phyloP scores from a whole-genome alignment of 2,329 filamentous ascomycete genomes.

The Aspergillus terreus region DNA sequence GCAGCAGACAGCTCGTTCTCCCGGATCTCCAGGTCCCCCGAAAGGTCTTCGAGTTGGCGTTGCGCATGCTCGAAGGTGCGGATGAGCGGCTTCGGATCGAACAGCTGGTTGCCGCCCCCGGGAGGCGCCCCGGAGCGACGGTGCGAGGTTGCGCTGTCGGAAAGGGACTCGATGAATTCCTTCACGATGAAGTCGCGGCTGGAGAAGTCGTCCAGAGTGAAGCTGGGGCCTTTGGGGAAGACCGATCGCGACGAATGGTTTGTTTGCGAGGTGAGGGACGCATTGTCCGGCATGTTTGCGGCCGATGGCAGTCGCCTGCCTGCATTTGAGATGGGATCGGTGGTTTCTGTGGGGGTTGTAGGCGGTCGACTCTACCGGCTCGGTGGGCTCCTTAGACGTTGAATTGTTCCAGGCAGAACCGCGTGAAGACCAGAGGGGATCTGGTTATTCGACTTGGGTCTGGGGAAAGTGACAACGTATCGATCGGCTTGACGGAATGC shows the following conservation, averaged over 20 bases:
- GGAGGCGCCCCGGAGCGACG: slow-evolving; percentile 66
- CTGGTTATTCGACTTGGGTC: no score
- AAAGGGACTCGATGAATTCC: slow-evolving; percentile 92
- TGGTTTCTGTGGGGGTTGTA: not conserved
- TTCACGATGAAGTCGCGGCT: slow-evolving; percentile 95
- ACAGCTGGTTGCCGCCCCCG: slow-evolving; percentile 49
- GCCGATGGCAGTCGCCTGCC: slow-evolving; percentile 5
- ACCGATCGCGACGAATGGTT: slow-evolving; percentile 58
- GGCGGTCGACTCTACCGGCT: not conserved
- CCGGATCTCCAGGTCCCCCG: slow-evolving; percentile 78
- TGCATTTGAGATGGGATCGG: slow-evolving; percentile 2
- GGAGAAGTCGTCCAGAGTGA: slow-evolving; percentile 84
- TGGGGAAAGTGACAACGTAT: no score
- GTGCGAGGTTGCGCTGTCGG: slow-evolving; percentile 73
- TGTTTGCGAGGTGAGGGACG: slow-evolving; percentile 38
- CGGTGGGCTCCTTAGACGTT: no score
- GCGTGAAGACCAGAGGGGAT: no score
- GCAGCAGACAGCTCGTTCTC: slow-evolving; percentile 89
- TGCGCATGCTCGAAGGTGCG: slow-evolving; percentile 80
- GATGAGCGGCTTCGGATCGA: slow-evolving; percentile 96
- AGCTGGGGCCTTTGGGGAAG: slow-evolving; percentile 75
- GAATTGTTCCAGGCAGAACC: no score
- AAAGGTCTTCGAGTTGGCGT: slow-evolving; percentile 48
- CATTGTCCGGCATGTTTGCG: slow-evolving; percentile 36
- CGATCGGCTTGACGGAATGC: no score